These are phyloP conservation scores for Cichorium intybus DNA, from an alignment of 140 eudicot species.

Conservation along the genomic window DNA sequence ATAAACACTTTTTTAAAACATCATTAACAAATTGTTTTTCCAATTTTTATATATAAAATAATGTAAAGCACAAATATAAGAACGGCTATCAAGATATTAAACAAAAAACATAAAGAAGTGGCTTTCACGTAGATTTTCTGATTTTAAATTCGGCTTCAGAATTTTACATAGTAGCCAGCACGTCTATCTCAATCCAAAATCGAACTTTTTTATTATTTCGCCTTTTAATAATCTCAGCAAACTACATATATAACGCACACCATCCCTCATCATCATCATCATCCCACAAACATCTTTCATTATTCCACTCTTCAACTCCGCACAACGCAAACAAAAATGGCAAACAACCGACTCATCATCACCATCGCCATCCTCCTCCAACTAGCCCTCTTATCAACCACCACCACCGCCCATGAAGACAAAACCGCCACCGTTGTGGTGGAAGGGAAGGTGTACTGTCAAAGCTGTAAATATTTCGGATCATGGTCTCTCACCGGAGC, in stretches of 20 bases:
- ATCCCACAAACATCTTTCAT: slow-evolving; percentile 2
- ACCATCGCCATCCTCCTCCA: slow-evolving; percentile 43
- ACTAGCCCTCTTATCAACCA: slow-evolving; percentile 21
- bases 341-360: slow-evolving; percentile 35
- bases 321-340: slow-evolving; percentile 42
- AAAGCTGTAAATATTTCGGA: slow-evolving; percentile 63
- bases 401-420: slow-evolving; percentile 40
- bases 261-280: slow-evolving; percentile 1
- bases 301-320: too few species aligned
- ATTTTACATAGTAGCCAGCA: slow-evolving; percentile 37
- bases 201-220: too few species aligned
- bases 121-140: slow-evolving; percentile 40
- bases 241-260: slow-evolving; percentile 35
- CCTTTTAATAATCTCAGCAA: slow-evolving; percentile 11
- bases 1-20: too few species aligned
- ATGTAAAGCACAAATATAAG: too few species aligned
- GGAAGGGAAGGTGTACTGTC: slow-evolving; percentile 86
- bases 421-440: slow-evolving; percentile 56
- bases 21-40: too few species aligned
- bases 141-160: background rate
- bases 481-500: slow-evolving; percentile 74
- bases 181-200: too few species aligned
- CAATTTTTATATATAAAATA: too few species aligned
- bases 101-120: slow-evolving; percentile 27
- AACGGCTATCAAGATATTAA: too few species aligned